Evolutionary conservation across 148 eudicot genomes (phyloP).

Genomic region (Fagopyrum esculentum): DNA sequence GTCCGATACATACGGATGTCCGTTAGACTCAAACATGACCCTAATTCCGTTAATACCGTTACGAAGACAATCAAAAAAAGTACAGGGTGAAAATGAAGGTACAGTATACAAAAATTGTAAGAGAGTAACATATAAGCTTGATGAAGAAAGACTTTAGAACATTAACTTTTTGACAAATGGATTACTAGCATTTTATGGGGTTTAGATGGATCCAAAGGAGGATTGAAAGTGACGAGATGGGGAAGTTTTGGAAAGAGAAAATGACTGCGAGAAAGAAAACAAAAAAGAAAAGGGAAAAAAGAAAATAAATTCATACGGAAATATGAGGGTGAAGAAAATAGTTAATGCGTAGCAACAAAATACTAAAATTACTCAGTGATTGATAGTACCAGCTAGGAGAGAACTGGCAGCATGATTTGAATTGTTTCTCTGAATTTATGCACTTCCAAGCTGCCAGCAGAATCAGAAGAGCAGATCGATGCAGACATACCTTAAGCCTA

Average conservation of each 20-base stretch:
- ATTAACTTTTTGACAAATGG: no score
- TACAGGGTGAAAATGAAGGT: no score
- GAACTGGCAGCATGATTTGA: not conserved
- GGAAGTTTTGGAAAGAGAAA: not conserved
- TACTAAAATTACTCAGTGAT: conserved; percentile 12
- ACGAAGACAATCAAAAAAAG: no score
- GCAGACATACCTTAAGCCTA: conserved; percentile 8
- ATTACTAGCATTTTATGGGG: not conserved
- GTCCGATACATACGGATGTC: no score
- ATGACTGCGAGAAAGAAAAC: conserved; percentile 10
- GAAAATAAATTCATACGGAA: conserved; percentile 13
- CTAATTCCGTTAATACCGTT: no score
- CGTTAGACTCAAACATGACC: no score
- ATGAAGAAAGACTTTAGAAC: no score
- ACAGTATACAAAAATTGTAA: no score
- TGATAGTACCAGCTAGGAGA: conserved; percentile 12
- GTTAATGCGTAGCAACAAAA: conserved; percentile 14
- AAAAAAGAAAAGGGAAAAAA: no score
- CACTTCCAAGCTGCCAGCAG: conserved; percentile 10
- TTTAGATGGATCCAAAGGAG: not conserved
- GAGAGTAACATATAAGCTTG: no score
- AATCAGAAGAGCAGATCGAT: not conserved
- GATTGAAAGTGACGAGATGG: not conserved
- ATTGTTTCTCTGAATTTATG: not conserved
- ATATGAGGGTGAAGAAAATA: conserved; percentile 10